Percentiles rank a stretch among this genome's conserved stretches.
phyloP scores from a whole-genome alignment of 192 early-diverging fungal genomes.

The Chytriomyces sp. region DNA sequence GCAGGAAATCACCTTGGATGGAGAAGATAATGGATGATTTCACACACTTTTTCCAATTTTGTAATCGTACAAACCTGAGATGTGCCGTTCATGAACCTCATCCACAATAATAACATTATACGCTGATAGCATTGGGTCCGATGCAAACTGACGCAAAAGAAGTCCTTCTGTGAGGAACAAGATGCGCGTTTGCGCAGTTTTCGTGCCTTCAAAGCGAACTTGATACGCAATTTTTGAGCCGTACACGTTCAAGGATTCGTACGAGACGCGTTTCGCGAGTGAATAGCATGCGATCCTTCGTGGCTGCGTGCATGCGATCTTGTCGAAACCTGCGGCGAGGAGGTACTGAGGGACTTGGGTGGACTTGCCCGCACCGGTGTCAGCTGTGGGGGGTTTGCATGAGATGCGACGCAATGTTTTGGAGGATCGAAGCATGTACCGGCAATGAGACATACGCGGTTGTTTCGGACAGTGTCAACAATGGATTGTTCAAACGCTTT shows the following conservation, averaged over 20 bases:
- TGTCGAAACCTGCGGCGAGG: constrained; percentile 69
- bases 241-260: constrained; percentile 67
- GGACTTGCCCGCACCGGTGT: constrained; percentile 74
- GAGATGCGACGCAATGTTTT: not conserved
- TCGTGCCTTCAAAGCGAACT: constrained; percentile 65
- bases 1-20: constrained; percentile 42
- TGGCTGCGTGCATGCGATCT: constrained; percentile 87
- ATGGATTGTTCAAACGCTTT: constrained; percentile 65
- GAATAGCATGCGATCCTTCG: constrained; percentile 78
- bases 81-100: constrained; percentile 61
- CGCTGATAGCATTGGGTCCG: constrained; percentile 59
- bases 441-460: constrained; percentile 70
- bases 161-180: constrained; percentile 79
- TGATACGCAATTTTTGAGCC: constrained; percentile 72
- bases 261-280: constrained; percentile 54
- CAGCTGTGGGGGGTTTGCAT: constrained; percentile 29
- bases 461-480: constrained; percentile 57
- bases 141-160: constrained; percentile 71
- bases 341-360: constrained; percentile 86
- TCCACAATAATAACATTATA: constrained; percentile 85
- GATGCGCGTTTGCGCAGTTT: constrained; percentile 62
- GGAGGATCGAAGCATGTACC: constrained; percentile 37
- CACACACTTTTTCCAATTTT: not conserved
- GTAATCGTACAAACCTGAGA: constrained; percentile 33
- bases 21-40: not conserved